Conservation (phyloP, 192 early-diverging fungal species). For the Linnemannia hyalina region DNA sequence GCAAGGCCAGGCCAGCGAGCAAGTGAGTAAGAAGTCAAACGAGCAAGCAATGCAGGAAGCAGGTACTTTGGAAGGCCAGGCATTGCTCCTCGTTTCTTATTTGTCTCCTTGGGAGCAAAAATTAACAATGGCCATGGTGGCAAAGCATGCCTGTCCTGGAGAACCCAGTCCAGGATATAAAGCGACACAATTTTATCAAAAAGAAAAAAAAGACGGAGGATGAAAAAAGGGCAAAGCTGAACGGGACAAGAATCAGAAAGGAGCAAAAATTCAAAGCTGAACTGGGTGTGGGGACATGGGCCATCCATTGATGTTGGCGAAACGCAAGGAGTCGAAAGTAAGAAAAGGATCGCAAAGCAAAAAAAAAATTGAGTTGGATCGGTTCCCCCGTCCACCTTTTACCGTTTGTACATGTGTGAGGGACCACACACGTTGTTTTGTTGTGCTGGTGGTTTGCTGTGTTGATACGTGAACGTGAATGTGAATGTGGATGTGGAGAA, state of each 20-base stretch:
- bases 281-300: background rate
- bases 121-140: background rate
- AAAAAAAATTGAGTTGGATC: background rate
- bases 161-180: background rate
- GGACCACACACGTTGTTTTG: too few species aligned
- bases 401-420: too few species aligned
- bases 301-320: too few species aligned
- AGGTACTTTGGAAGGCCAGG: background rate
- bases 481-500: too few species aligned
- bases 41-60: background rate
- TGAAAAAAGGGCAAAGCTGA: constrained; percentile 1
- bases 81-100: background rate
- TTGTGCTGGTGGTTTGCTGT: too few species aligned
- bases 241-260: background rate
- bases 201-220: background rate
- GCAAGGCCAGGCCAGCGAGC: background rate
- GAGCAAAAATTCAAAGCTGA: background rate
- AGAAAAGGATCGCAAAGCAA: background rate
- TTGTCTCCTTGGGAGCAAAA: background rate
- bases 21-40: background rate
- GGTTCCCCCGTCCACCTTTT: too few species aligned
- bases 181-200: background rate
- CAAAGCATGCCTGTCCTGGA: background rate
- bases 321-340: background rate
- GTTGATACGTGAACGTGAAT: too few species aligned